phyloP scores from a whole-genome alignment of 73 alveolate species.

The Paramecium sexaurelia region DNA sequence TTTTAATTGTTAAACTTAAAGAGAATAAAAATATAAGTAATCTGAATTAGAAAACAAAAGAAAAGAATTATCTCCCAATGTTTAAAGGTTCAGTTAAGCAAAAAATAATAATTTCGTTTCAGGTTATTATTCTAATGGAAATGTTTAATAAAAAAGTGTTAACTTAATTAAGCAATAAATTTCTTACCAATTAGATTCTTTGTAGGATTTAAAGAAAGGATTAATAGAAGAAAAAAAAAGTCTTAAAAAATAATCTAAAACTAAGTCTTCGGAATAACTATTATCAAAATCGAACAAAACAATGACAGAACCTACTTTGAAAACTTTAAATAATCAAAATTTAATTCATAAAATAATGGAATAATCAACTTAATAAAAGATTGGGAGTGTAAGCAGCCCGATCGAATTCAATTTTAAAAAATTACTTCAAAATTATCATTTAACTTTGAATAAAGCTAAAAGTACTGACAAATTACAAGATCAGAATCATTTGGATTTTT shows the following conservation, averaged over 20 bases:
- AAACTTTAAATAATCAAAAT: neutral
- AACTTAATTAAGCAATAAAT: neutral
- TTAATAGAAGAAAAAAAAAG: neutral
- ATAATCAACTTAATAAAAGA: neutral
- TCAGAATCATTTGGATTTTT: neutral
- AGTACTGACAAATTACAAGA: neutral
- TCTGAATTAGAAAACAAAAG: neutral
- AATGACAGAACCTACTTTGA: conserved; percentile 16
- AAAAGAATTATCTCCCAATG: conserved; percentile 14
- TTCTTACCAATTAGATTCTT: neutral
- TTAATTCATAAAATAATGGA: neutral
- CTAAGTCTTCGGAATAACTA: neutral
- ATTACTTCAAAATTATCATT: neutral
- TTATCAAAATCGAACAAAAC: conserved; percentile 3
- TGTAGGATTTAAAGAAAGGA: neutral
- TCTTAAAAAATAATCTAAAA: neutral
- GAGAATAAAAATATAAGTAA: neutral
- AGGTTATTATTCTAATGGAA: conserved; percentile 36
- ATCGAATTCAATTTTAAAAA: conserved; percentile 49
- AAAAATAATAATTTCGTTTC: conserved; percentile 29
- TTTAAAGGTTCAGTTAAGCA: neutral
- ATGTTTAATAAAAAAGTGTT: neutral
- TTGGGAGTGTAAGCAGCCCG: neutral
- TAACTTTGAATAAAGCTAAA: neutral
- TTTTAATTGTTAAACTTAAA: conserved; percentile 19